Base-by-base conservation (phyloP, 73 alveolate genomes). In the Halteria grandinella region DNA sequence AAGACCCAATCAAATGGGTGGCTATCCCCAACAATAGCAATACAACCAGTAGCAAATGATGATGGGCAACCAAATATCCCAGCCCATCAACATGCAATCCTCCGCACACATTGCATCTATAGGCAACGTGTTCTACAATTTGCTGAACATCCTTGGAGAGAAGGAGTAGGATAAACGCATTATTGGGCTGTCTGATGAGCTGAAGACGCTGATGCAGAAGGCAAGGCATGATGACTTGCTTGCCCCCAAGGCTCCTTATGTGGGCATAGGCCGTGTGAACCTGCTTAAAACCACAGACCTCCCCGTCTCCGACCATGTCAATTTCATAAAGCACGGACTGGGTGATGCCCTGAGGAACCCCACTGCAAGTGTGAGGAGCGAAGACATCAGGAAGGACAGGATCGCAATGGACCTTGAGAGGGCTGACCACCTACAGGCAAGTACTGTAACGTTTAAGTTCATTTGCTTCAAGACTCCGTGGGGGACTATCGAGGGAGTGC, bases 241-340 rank as follows among this genome's bases (percentile, higher is more conserved):
- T 12, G 80, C 80, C 10, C 80, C 80, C 17, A 66, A 66, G 52
- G 80, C 66, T 3, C 80, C 80, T 5, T 66, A 44, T 47, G 80
- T 66, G 8, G 80, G 80, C 17, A 45, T 45, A 50, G 80, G 80
- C 14, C 23, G 18, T 40, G 69, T 66, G 11, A 66, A 66, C 31
- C 52, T 66, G 29, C 36, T 66, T 12, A 66, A 45, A 45, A 66
- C 80, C n/a, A 66, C 80, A n/a, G 80, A 66, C 29, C 45, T 66
- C 20, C 80, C 80, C 5, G 23, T 66, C 5, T 12, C 40, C 18
- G 80, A 66, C n/a, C 28, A 66, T 21, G 36, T 66, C 2, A 66
- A 66, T 34, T 12, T 66, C 29, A 66, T 66, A 0, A 66, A 66
- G 45, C 17, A 23, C 31, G 80, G 80, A 14, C 32, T 45, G 21